Base-by-base conservation (phyloP, 1,284 basidiomycete species). In the Golubevia sp. region DNA sequence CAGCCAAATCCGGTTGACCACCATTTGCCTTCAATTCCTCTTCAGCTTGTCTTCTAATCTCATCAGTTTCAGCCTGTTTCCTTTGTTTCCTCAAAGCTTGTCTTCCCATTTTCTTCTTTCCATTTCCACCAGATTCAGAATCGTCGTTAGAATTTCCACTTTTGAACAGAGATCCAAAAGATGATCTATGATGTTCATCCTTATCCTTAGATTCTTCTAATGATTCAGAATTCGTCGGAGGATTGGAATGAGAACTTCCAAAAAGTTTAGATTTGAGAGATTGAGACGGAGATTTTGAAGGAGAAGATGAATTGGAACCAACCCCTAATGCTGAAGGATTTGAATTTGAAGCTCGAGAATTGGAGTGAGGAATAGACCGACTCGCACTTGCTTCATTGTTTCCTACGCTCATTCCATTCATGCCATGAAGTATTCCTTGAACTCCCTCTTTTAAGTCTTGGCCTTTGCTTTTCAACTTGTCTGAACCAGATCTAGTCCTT, bases 41-140 rank as follows among this genome's bases (percentile, higher is more conserved):
- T 23, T 74, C 64, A 1, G 68, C 72, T 44, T 74, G 64, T 11
- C 63, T 44, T 5, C 73, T 64, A 55, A 74, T 64, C 8, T 71
- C 67, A 13, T 63, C 76, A 1, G 63, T 49, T 34, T 74, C 68
- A 7, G 76, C 76, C n/a, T 70, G 74, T 56, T 73, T 76, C 49
- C 70, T 69, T 8, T 74, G 72, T 66, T 70, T 74, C 24, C 69
- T 64, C 56, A 66, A 66, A 34, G 71, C 67, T 44, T 71, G 69
- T 30, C 69, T 64, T 50, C 63, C 68, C 30, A 62, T 58, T 26
- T 70, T 74, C 58, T 74, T 74, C 49, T 64, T 61, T 15, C 57
- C 34, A 51, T 54, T 49, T 6, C 49, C 61, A 2, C 52, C 51
- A 24, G 57, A 25, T 24, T 3, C 15, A 3, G 4, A 5, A 25